phyloP scores from a whole-genome alignment of 2,329 filamentous ascomycete genomes.

The Xylariaceae sp. region DNA sequence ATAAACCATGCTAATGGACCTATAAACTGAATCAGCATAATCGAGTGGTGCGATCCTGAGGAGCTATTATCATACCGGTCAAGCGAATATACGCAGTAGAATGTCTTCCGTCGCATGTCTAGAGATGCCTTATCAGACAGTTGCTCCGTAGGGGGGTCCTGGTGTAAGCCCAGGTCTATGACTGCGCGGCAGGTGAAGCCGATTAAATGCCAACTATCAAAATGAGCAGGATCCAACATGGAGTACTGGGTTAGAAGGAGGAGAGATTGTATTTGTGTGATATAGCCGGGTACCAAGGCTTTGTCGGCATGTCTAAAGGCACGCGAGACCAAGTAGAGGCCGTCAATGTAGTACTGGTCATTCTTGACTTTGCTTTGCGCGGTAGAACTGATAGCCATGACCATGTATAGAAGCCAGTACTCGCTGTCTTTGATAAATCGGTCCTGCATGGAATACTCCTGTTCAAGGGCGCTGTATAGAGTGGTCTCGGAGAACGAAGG shows the following conservation, averaged over 20 bases:
- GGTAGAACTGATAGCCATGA: slow-evolving; percentile 75
- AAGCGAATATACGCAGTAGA: slow-evolving; percentile 84
- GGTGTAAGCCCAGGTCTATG: slow-evolving; percentile 86
- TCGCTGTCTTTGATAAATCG: slow-evolving; percentile 63
- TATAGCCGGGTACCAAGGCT: slow-evolving; percentile 78
- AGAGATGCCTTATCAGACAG: slow-evolving; percentile 62
- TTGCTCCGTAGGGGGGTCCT: slow-evolving; percentile 73
- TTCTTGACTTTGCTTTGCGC: slow-evolving; percentile 66
- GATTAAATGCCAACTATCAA: slow-evolving; percentile 90
- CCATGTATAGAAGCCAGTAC: slow-evolving; percentile 83
- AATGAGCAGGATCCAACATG: slow-evolving; percentile 82
- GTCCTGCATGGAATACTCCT: slow-evolving; percentile 67
- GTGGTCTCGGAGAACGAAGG: slow-evolving; percentile 78
- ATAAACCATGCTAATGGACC: slow-evolving; percentile 76
- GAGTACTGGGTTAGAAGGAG: slow-evolving; percentile 84
- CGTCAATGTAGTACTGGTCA: slow-evolving; percentile 56
- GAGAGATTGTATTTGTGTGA: slow-evolving; percentile 80
- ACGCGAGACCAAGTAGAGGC: slow-evolving; percentile 51
- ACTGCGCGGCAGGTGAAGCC: slow-evolving; percentile 84
- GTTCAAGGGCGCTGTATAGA: slow-evolving; percentile 73
- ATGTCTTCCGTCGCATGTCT: slow-evolving; percentile 75
- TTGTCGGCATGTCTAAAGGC: slow-evolving; percentile 75
- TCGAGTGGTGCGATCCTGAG: background rate
- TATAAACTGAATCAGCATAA: slow-evolving; percentile 8
- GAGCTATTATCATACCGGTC: slow-evolving; percentile 58